Evolutionary conservation across 2,329 filamentous ascomycete species (phyloP), one percentile per base, ranked within the genome.

Genomic region (Ascochyta clinopodiicola): DNA sequence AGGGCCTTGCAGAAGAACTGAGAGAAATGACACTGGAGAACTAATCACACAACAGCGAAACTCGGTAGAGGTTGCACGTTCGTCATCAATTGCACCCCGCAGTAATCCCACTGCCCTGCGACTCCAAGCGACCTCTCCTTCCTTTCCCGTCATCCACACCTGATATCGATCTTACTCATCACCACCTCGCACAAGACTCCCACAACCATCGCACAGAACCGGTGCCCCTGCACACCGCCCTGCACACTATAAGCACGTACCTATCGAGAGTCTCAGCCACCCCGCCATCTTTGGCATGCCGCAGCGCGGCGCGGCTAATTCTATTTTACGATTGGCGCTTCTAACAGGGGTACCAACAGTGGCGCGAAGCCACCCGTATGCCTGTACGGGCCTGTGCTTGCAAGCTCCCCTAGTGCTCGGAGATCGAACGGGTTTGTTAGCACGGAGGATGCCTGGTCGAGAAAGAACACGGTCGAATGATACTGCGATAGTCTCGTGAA

Each of bases 221-320:
- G 52, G 52, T 51, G 31, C 43, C 34, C 13, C 25, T 19, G 25
- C 35, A 22, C 36, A 39, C 27, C 44, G 36, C 12, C 36, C 36
- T 39, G 39, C 36, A 13, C 25, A 32, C n/a, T 15, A n/a, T 50
- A 46, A 51, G 52, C 52, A 56, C 46, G 52, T 51, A 56, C 52
- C 52, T 56, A 51, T 56, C 31, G 52, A 56, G 51, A 37, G 52
- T 56, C 52, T 56, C 36, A 51, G 52, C 52, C 52, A 51, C 37
- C 19, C 37, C 25, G 46, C 36, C 29, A 36, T 29, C 36, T 24
- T 55, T 35, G 45, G 45, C 25, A 35, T 55, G 29, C 13, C 40
- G 51, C 51, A 49, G 51, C 42, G 25, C 42, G 31, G 24, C 21
- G 42, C 43, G 42, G 37, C 37, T 27, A 37, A 27, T 43, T 43